phyloP scores from a whole-genome alignment of 805 yeast genomes.

The Komagataella pastoris region DNA sequence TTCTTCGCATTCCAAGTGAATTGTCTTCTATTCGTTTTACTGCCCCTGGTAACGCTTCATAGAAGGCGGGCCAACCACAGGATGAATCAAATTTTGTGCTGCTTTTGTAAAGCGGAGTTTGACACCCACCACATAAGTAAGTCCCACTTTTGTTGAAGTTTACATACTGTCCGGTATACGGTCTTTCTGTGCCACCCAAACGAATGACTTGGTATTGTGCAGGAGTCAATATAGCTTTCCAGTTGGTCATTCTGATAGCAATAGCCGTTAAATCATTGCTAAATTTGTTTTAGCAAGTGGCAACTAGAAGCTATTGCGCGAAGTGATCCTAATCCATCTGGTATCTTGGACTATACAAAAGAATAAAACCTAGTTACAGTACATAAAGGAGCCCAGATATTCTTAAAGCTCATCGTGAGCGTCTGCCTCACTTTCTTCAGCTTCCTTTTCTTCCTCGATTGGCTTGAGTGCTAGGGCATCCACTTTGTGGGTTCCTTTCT shows the following conservation, averaged over 20 bases:
- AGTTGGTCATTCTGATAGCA: constrained; percentile 12
- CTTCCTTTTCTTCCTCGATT: constrained; percentile 9
- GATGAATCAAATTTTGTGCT: constrained; percentile 76
- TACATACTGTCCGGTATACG: constrained; percentile 49
- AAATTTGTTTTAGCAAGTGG: neutral
- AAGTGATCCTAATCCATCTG: neutral
- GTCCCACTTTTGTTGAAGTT: constrained; percentile 40
- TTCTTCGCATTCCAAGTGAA: constrained; percentile 66
- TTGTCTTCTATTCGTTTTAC: constrained; percentile 47
- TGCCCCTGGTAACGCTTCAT: constrained; percentile 76
- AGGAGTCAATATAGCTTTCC: constrained; percentile 71
- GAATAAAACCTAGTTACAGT: neutral
- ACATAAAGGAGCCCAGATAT: neutral
- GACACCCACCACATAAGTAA: constrained; percentile 82
- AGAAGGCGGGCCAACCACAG: constrained; percentile 99
- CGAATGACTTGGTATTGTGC: constrained; percentile 71
- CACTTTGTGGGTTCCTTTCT: constrained; percentile 47
- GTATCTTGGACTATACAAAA: neutral
- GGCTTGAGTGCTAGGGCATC: constrained; percentile 27
- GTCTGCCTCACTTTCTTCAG: constrained; percentile 17
- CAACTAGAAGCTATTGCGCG: neutral
- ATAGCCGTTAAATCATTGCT: neutral
- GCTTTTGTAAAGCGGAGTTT: constrained; percentile 65
- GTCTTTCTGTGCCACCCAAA: constrained; percentile 59
- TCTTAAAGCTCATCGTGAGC: constrained; percentile 8